phyloP scores from a whole-genome alignment of 257 asterid species.

The Solanum dulcamara region DNA sequence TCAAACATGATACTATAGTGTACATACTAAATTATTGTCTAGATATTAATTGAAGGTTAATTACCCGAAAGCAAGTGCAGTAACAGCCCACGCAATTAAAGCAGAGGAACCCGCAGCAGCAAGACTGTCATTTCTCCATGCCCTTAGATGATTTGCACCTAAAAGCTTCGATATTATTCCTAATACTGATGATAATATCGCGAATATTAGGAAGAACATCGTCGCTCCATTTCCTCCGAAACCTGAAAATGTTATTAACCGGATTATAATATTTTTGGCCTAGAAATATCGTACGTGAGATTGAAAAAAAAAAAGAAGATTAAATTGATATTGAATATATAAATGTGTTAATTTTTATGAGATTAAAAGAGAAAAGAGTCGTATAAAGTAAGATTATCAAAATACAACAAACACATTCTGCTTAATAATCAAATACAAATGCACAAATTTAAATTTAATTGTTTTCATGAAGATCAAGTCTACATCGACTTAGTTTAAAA shows the following conservation, averaged over 20 bases:
- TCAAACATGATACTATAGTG: neutral
- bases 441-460: too few relatives aligned
- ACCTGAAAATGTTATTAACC: slow-evolving; percentile 15
- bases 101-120: slow-evolving; percentile 76
- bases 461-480: too few relatives aligned
- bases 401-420: too few relatives aligned
- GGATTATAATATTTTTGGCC: too few relatives aligned
- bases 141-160: slow-evolving; percentile 64
- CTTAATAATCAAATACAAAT: too few relatives aligned
- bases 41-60: neutral
- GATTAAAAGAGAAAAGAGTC: neutral
- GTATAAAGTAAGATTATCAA: too few relatives aligned
- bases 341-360: neutral
- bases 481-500: too few relatives aligned
- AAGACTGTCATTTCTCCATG: slow-evolving; percentile 75
- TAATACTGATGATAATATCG: slow-evolving; percentile 55
- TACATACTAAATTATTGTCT: neutral
- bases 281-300: too few relatives aligned
- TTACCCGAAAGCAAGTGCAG: slow-evolving; percentile 55
- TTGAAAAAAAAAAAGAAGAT: neutral
- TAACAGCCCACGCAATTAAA: slow-evolving; percentile 71
- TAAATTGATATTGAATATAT: too few relatives aligned
- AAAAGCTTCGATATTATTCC: slow-evolving; percentile 66
- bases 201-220: slow-evolving; percentile 39
- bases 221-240: slow-evolving; percentile 91